phyloP scores from a whole-genome alignment of 352 stramenopile genomes.

The Globisporangium polare region DNA sequence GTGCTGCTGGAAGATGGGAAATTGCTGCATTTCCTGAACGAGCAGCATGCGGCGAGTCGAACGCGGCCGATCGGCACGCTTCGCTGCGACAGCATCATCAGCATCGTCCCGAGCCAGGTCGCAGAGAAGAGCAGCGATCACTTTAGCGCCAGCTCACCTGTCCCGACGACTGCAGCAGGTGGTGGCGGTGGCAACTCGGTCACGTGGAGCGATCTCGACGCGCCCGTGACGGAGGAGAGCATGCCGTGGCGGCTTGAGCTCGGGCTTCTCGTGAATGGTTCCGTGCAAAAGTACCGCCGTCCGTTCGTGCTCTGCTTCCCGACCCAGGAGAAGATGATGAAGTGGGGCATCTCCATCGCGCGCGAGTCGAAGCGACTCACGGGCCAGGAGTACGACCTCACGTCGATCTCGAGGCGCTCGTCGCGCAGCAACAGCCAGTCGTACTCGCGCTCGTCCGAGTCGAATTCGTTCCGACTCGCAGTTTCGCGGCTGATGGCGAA shows the following conservation, averaged over 20 bases:
- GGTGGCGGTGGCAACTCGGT: conserved; percentile 10
- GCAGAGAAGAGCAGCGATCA: conserved; percentile 33
- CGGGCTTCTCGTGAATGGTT: conserved; percentile 53
- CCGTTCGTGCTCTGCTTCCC: conserved; percentile 77
- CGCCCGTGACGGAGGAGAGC: conserved; percentile 37
- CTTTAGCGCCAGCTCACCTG: conserved; percentile 56
- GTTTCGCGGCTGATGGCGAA: conserved; percentile 79
- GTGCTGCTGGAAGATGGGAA: conserved; percentile 78
- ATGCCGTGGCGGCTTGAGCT: conserved; percentile 80
- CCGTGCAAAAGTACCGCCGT: conserved; percentile 64
- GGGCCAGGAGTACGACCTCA: conserved; percentile 78
- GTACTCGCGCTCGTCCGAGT: conserved; percentile 52
- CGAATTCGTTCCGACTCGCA: conserved; percentile 46
- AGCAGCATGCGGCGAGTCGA: conserved; percentile 44
- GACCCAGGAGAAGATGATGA: conserved; percentile 83
- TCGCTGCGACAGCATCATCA: conserved; percentile 79
- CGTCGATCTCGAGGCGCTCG: conserved; percentile 54
- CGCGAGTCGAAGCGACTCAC: conserved; percentile 78
- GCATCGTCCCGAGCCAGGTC: conserved; percentile 67
- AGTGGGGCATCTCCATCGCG: conserved; percentile 75
- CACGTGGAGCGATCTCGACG: conserved; percentile 15
- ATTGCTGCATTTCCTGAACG: conserved; percentile 73
- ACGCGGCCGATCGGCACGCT: conserved; percentile 73
- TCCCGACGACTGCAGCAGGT: neutral
- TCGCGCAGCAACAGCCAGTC: conserved; percentile 67